Evolutionary conservation across 805 yeast genomes (phyloP).

Genomic region (Candida sakaeoensis): DNA sequence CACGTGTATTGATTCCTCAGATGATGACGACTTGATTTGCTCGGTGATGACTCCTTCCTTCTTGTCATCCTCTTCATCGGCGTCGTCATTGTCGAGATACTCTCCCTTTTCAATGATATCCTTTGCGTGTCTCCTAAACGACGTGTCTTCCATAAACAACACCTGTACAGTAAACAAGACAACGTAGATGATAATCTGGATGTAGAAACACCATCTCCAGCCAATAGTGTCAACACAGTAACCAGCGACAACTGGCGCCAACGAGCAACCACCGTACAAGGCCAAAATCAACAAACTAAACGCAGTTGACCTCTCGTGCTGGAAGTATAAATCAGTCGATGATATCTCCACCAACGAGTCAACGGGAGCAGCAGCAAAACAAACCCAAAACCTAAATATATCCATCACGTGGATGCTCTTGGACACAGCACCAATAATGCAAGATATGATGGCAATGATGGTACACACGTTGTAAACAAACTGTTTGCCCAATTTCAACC

Average conservation of each 20-base stretch:
- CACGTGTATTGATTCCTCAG: conserved; percentile 5
- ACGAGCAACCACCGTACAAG: conserved; percentile 39
- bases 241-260: conserved; percentile 46
- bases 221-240: conserved; percentile 33
- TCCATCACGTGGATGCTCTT: conserved; percentile 18
- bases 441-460: conserved; percentile 19
- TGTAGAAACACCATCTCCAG: conserved; percentile 41
- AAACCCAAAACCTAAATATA: conserved; percentile 21
- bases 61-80: not conserved
- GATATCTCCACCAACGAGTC: conserved; percentile 47
- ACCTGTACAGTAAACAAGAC: conserved; percentile 27
- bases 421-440: conserved; percentile 25
- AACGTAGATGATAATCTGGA: conserved; percentile 30
- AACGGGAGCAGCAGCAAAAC: conserved; percentile 38
- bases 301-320: conserved; percentile 38
- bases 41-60: not conserved
- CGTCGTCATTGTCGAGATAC: not conserved
- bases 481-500: conserved; percentile 28
- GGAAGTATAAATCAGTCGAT: conserved; percentile 44
- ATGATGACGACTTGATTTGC: not conserved
- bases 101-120: conserved; percentile 7
- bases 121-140: conserved; percentile 28
- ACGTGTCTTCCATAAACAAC: conserved; percentile 43
- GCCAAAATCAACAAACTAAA: conserved; percentile 34
- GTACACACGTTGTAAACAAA: conserved; percentile 29